A percentile compares a stretch with the other conserved stretches of the same genome.
These are phyloP conservation scores for Artemisia argyi DNA, from an alignment of 129 eudicot genomes.

Conservation along the genomic window DNA sequence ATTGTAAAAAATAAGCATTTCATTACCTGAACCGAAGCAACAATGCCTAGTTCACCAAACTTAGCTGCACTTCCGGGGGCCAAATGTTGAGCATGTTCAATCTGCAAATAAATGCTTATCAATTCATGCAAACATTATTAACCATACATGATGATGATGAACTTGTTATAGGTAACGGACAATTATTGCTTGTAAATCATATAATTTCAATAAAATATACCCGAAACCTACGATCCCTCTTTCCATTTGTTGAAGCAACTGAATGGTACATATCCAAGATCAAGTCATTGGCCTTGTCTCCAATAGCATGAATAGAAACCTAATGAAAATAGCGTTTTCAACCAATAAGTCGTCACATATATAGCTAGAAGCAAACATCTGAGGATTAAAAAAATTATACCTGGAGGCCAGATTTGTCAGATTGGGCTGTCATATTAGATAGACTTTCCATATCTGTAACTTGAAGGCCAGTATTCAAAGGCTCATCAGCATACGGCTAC, in stretches of 20 bases:
- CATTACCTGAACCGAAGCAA: conserved; percentile 92
- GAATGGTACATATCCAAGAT: conserved; percentile 78
- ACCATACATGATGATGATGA: neutral
- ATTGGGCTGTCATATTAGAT: conserved; percentile 58
- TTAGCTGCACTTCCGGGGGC: conserved; percentile 53
- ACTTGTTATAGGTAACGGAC: too few species aligned
- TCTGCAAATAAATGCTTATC: conserved; percentile 40
- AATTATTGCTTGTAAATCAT: too few species aligned
- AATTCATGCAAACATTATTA: neutral
- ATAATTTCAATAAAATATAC: conserved; percentile 31
- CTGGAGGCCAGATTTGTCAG: conserved; percentile 90
- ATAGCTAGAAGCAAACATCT: conserved; percentile 8
- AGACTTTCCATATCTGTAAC: conserved; percentile 59
- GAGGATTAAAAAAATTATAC: conserved; percentile 28
- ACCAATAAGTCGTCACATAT: neutral
- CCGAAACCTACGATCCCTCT: conserved; percentile 79
- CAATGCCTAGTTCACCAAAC: conserved; percentile 70
- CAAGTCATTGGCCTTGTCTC: conserved; percentile 85
- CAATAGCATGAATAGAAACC: conserved; percentile 98
- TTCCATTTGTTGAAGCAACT: conserved; percentile 63
- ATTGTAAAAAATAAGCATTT: neutral
- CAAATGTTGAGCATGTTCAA: conserved; percentile 99
- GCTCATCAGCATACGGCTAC: conserved; percentile 86
- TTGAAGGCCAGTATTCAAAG: conserved; percentile 79
- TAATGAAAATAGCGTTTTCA: conserved; percentile 18